A percentile compares a stretch with the other conserved stretches of the same genome.
Conservation (phyloP, 441 rosid species). For the Arabidopsis lyrata region DNA sequence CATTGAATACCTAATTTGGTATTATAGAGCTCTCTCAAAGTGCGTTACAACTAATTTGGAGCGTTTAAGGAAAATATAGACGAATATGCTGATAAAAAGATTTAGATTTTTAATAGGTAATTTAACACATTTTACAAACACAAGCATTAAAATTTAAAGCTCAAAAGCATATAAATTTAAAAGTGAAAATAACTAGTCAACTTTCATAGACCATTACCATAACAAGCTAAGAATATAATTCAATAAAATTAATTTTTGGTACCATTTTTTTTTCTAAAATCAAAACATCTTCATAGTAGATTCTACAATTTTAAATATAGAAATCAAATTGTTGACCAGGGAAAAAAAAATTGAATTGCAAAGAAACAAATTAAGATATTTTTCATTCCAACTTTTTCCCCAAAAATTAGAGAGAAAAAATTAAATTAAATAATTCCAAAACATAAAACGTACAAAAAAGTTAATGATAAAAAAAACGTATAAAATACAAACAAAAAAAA, state of each 20-base stretch:
- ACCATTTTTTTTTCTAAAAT: background rate
- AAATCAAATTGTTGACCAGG: background rate
- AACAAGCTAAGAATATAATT: too few species aligned
- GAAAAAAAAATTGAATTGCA: background rate
- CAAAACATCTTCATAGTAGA: background rate
- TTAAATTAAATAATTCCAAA: slow-evolving; percentile 12
- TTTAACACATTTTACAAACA: background rate
- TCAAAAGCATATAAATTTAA: background rate
- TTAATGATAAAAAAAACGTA: slow-evolving; percentile 27
- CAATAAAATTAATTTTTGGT: background rate
- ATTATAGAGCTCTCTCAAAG: background rate
- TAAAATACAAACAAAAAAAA: slow-evolving; percentile 23
- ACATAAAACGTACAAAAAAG: slow-evolving; percentile 36
- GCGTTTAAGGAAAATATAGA: background rate
- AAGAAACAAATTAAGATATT: background rate
- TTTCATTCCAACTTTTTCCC: too few species aligned
- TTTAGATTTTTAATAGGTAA: background rate
- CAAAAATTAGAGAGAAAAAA: too few species aligned
- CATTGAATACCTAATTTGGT: background rate
- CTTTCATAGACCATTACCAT: too few species aligned
- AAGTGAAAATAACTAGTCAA: background rate
- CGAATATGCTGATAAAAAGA: background rate
- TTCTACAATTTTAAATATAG: background rate
- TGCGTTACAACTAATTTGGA: background rate
- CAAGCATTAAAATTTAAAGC: background rate